Conservation (phyloP, 2,329 filamentous ascomycete genomes). For the Arthrobotrys pseudoclavata region DNA sequence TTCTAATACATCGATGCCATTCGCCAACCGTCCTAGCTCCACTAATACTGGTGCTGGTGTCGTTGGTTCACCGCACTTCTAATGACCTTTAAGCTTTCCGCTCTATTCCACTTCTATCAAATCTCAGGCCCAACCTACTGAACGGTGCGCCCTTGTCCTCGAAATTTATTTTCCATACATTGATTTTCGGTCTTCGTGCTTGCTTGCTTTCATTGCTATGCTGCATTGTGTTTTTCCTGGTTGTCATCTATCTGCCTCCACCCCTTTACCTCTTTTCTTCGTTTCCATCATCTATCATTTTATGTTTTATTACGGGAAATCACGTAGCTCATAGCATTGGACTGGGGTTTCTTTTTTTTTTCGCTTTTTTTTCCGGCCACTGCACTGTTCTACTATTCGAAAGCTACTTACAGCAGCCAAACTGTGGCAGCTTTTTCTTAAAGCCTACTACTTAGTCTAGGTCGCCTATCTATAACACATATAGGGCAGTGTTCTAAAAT, state of each 20-base stretch:
- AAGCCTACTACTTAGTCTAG: slow-evolving; percentile 25
- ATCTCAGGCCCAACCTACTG: background rate
- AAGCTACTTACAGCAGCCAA: slow-evolving; percentile 31
- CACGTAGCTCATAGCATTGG: slow-evolving; percentile 60
- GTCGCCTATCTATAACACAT: slow-evolving; percentile 38
- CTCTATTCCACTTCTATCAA: slow-evolving; percentile 2
- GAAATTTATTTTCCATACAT: background rate
- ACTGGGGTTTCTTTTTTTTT: slow-evolving; percentile 50
- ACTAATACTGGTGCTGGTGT: slow-evolving; percentile 34
- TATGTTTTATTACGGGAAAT: slow-evolving; percentile 48
- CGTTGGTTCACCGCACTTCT: slow-evolving; percentile 49
- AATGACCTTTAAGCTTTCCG: background rate
- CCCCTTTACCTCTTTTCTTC: slow-evolving; percentile 17
- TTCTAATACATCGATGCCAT: slow-evolving; percentile 30
- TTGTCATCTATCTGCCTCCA: slow-evolving; percentile 26
- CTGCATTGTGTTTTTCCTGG: slow-evolving; percentile 37
- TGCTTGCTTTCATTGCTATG: slow-evolving; percentile 41
- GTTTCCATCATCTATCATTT: slow-evolving; percentile 30
- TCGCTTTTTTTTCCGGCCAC: slow-evolving; percentile 8
- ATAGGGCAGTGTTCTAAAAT: slow-evolving; percentile 33
- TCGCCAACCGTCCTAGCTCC: slow-evolving; percentile 36
- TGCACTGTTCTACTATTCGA: slow-evolving; percentile 15
- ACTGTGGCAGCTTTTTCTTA: slow-evolving; percentile 34
- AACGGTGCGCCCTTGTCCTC: background rate
- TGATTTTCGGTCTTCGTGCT: slow-evolving; percentile 8